Conservation (phyloP, 805 yeast species). For the Komagataella ulmi region DNA sequence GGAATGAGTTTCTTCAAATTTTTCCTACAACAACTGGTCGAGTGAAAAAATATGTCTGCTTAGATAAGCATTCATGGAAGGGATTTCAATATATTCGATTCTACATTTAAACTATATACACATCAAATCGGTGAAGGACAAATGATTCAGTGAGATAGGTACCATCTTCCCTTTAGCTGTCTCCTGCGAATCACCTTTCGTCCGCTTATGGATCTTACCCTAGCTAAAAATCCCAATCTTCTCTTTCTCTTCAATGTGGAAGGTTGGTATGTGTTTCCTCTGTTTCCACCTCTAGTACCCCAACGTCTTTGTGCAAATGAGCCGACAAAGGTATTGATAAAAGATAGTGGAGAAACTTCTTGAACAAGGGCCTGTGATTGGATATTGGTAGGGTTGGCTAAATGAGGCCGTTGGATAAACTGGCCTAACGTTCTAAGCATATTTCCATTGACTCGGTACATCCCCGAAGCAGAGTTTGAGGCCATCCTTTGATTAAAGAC, state of each 20-base stretch:
- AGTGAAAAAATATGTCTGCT: background rate
- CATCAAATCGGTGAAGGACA: background rate
- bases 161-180: constrained; percentile 89
- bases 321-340: background rate
- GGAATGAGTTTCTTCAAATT: background rate
- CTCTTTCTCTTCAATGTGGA: constrained; percentile 83
- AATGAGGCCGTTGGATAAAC: background rate
- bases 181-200: constrained; percentile 69
- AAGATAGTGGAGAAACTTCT: background rate
- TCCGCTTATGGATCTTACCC: constrained; percentile 64
- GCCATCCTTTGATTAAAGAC: background rate
- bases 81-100: background rate
- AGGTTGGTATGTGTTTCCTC: constrained; percentile 95
- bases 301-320: constrained; percentile 15
- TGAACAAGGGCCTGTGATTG: background rate
- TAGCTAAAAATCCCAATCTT: constrained; percentile 77
- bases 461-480: background rate
- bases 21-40: background rate
- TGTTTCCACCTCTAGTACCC: constrained; percentile 50
- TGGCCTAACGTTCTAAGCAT: background rate
- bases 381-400: background rate
- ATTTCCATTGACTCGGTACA: background rate
- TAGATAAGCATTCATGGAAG: background rate
- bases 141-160: constrained; percentile 49
- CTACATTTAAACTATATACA: background rate